Percentiles rank a stretch among this genome's conserved stretches.
Conservation (phyloP, 2,329 filamentous ascomycete genomes). For the Paecilomyces sp. region DNA sequence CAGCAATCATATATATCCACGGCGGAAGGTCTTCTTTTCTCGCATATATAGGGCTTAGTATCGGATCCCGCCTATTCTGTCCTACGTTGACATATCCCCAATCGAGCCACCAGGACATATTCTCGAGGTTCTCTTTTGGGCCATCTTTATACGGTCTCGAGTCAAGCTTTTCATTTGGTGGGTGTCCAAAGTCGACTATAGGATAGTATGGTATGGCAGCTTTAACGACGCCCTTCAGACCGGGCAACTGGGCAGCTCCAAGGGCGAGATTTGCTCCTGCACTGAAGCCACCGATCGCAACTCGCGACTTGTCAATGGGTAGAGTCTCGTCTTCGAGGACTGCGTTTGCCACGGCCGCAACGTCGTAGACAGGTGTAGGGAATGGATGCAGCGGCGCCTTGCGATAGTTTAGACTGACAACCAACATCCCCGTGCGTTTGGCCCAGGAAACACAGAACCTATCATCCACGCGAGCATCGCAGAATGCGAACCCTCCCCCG, state of each 20-base stretch:
- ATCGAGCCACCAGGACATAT: constrained; percentile 21
- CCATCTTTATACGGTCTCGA: constrained; percentile 10
- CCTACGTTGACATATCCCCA: constrained; percentile 37
- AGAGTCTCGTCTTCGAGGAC: constrained; percentile 39
- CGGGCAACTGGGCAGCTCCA: constrained; percentile 32
- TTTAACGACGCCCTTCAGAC: constrained; percentile 23
- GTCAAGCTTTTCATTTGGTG: constrained; percentile 21
- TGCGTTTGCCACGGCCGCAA: constrained; percentile 37
- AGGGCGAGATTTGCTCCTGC: constrained; percentile 47
- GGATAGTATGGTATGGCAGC: constrained; percentile 42
- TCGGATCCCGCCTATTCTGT: constrained; percentile 27
- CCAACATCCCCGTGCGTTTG: constrained; percentile 33
- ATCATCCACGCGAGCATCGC: constrained; percentile 40
- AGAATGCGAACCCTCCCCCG: constrained; percentile 45
- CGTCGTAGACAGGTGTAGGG: constrained; percentile 39
- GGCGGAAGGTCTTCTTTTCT: constrained; percentile 29
- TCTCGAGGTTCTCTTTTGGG: constrained; percentile 15
- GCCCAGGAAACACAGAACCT: constrained; percentile 41
- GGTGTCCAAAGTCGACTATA: constrained; percentile 31
- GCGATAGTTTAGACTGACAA: constrained; percentile 44
- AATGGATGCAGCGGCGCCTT: constrained; percentile 41
- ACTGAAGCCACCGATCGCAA: constrained; percentile 44
- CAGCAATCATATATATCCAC: constrained; percentile 37
- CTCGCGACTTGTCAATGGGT: constrained; percentile 37
- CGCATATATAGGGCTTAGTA: constrained; percentile 36